Base-by-base conservation (phyloP, 257 asterid species). In the Solanum paucissectum region DNA sequence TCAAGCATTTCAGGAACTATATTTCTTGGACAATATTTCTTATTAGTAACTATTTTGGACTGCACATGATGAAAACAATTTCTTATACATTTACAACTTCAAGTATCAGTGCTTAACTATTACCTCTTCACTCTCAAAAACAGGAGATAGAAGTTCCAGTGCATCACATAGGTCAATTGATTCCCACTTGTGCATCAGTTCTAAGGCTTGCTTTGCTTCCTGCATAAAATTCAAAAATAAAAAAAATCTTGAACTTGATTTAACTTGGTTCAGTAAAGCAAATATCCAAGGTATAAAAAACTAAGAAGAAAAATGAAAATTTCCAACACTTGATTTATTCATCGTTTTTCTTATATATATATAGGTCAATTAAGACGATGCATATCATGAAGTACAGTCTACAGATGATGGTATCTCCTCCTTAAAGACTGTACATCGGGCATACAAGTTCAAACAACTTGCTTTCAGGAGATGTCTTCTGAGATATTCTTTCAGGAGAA, bases 101-200 rank as follows among this genome's bases (percentile, higher is more conserved):
- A 33, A 33, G 52, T 13, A 64, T 62, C 9, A 21, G 60, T 72
- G 81, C 83, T 85, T 44, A 90, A 34, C 85, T 72, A 88, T 92
- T 83, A 97, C 99, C 98, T 97, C 98, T 92, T 97, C 99, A 88
- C 99, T 95, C 92, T 97, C 99, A 91, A 97, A 97, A 88, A 97
- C 95, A 60, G 98, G 97, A 89, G 99, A 97, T 52, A 97, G 93
- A 92, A 97, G 98, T 93, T 95, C 99, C 75, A 97, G 91, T 72
- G 99, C 99, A 93, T 95, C 99, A 87, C 95, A 95, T 68, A 95
- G 98, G 92, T 97, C 99, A 92, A 97, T 95, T 16, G 98, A 90
- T 93, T 92, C 97, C 99, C 99, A 97, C 92, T 95, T 97, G 83
- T 95, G 94, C 99, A 97, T 95, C 88, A 97, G 93, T 90, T 97